phyloP scores from a whole-genome alignment of 176 grass and related monocot genomes.

The Triticum dicoccoides region DNA sequence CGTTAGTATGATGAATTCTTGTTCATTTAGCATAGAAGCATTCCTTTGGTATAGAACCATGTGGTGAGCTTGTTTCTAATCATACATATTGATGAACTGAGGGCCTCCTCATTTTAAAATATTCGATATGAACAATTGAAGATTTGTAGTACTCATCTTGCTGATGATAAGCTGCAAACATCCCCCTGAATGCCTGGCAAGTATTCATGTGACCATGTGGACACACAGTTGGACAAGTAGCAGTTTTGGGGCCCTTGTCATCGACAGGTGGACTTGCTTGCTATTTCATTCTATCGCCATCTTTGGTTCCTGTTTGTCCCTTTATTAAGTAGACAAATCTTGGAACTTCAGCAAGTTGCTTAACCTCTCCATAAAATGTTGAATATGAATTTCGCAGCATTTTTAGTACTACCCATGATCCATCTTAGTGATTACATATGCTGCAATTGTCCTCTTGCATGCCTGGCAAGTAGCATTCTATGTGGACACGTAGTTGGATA shows the following conservation, averaged over 20 bases:
- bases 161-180: background rate
- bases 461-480: too few species aligned
- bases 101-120: background rate
- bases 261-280: background rate
- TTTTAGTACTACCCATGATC: too few species aligned
- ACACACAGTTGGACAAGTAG: background rate
- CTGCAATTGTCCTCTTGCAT: too few species aligned
- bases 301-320: too few species aligned
- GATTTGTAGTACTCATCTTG: too few species aligned
- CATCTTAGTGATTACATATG: too few species aligned
- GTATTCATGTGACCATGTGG: background rate
- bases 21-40: background rate
- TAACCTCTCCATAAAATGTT: too few species aligned
- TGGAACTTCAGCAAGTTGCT: too few species aligned
- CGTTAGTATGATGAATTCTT: background rate
- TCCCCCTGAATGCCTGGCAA: background rate
- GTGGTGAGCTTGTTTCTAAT: background rate
- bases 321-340: too few species aligned
- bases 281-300: background rate
- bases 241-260: background rate
- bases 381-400: too few species aligned
- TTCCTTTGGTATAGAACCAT: background rate
- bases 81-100: background rate
- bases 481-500: too few species aligned
- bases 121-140: too few species aligned